These are phyloP conservation scores for Lithohypha guttulata DNA, from an alignment of 2,329 filamentous ascomycete species.

Conservation along the genomic window DNA sequence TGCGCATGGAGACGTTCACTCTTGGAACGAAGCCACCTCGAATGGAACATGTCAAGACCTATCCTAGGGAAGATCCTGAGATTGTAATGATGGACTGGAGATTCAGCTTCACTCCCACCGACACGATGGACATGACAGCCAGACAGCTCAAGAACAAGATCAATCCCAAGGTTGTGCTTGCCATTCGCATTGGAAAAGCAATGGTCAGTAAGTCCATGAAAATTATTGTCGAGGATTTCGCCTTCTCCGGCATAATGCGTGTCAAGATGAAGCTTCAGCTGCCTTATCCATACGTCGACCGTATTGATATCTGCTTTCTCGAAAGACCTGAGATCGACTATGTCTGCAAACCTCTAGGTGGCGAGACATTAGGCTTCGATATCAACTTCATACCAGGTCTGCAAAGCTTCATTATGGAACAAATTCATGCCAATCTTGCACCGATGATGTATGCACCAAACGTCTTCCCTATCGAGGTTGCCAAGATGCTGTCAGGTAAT, in stretches of 20 bases:
- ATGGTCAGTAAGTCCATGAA: slow-evolving; percentile 95
- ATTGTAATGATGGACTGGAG: slow-evolving; percentile 99
- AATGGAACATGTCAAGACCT: slow-evolving; percentile 96
- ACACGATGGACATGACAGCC: slow-evolving; percentile 80
- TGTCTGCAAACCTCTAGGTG: slow-evolving; percentile 92
- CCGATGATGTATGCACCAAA: slow-evolving; percentile 99
- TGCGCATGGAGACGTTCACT: slow-evolving; percentile 87
- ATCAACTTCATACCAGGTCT: slow-evolving; percentile 98
- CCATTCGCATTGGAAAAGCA: slow-evolving; percentile 89
- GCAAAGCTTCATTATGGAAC: slow-evolving; percentile 86
- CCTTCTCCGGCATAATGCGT: slow-evolving; percentile 89
- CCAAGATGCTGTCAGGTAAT: slow-evolving; percentile 92
- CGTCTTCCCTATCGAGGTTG: slow-evolving; percentile 95
- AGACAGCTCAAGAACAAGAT: slow-evolving; percentile 89
- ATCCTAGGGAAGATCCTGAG: slow-evolving; percentile 90
- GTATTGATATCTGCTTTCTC: slow-evolving; percentile 88
- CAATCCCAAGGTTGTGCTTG: slow-evolving; percentile 91
- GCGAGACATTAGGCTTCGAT: slow-evolving; percentile 90
- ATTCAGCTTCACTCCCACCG: slow-evolving; percentile 97
- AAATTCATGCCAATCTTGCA: slow-evolving; percentile 84
- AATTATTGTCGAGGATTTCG: slow-evolving; percentile 96
- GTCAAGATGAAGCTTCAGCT: slow-evolving; percentile 97
- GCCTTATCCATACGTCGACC: slow-evolving; percentile 89
- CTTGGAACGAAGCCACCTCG: slow-evolving; percentile 90
- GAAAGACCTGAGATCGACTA: slow-evolving; percentile 87